Percentiles rank a stretch among this genome's conserved stretches.
These are phyloP conservation scores for Taiwanofungus camphoratus DNA, from an alignment of 1,284 basidiomycete species.

Conservation along the genomic window DNA sequence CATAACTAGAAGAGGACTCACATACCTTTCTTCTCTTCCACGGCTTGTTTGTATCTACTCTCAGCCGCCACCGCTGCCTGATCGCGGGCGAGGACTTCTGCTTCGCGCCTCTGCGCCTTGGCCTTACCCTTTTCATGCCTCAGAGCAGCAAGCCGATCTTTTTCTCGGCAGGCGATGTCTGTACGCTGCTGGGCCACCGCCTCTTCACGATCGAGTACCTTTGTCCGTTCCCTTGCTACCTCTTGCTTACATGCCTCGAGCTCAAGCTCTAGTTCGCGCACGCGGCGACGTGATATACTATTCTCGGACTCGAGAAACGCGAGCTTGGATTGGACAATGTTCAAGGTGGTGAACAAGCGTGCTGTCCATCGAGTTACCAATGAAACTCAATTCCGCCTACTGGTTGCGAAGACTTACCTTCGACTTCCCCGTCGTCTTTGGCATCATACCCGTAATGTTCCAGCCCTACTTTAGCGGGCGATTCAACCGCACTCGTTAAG, in stretches of 20 bases:
- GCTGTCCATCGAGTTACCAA: conserved; percentile 30
- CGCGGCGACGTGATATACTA: conserved; percentile 66
- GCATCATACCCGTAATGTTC: conserved; percentile 48
- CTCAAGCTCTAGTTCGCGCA: conserved; percentile 78
- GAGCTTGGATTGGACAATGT: conserved; percentile 58
- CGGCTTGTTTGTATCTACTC: conserved; percentile 58
- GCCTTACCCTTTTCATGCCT: conserved; percentile 9
- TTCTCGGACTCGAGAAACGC: conserved; percentile 76
- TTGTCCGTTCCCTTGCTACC: conserved; percentile 59
- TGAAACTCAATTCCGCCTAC: conserved; percentile 3
- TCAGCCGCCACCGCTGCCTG: conserved; percentile 18
- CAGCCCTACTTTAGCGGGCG: conserved; percentile 50
- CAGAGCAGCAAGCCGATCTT: conserved; percentile 7
- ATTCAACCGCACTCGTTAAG: conserved; percentile 66
- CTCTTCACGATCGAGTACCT: conserved; percentile 51
- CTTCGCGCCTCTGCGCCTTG: conserved; percentile 13
- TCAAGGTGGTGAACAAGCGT: conserved; percentile 55
- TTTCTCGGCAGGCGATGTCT: conserved; percentile 20
- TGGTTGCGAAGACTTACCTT: conserved; percentile 38
- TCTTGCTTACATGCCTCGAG: conserved; percentile 73
- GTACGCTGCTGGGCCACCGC: conserved; percentile 33
- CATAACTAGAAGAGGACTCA: background rate
- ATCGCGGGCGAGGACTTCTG: conserved; percentile 18
- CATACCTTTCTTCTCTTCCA: conserved; percentile 82
- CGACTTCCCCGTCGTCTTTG: conserved; percentile 47